Evolutionary conservation across 2,329 filamentous ascomycete species (phyloP).

Genomic region (Sporothrix curviconia): DNA sequence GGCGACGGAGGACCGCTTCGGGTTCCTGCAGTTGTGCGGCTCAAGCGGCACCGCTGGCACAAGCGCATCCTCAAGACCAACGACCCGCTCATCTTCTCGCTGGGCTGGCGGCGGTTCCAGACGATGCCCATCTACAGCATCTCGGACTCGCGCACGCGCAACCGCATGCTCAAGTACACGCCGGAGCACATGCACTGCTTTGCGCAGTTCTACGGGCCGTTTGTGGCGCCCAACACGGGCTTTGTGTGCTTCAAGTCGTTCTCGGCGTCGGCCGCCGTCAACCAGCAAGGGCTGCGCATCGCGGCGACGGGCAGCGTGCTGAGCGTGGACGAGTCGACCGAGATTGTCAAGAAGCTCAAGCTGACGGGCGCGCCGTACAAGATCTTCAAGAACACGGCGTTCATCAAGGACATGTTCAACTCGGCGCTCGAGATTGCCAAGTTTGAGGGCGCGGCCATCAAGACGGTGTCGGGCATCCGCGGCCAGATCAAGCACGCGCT

Average conservation of each 20-base stretch:
- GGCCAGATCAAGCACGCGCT: slow-evolving; percentile 97
- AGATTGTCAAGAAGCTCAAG: slow-evolving; percentile 99
- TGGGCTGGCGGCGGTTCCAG: slow-evolving; percentile 95
- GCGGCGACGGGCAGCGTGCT: slow-evolving; percentile 90
- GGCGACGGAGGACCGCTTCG: slow-evolving; percentile 90
- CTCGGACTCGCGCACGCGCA: slow-evolving; percentile 84
- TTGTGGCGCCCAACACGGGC: slow-evolving; percentile 91
- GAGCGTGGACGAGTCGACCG: slow-evolving; percentile 88
- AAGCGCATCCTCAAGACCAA: slow-evolving; percentile 99
- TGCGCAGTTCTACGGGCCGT: slow-evolving; percentile 87
- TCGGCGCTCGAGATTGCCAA: slow-evolving; percentile 91
- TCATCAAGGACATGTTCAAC: slow-evolving; percentile 98
- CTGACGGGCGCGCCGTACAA: slow-evolving; percentile 69
- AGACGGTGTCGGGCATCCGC: slow-evolving; percentile 89
- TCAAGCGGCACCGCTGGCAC: slow-evolving; percentile 97
- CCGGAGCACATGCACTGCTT: slow-evolving; percentile 99
- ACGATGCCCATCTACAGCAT: slow-evolving; percentile 89
- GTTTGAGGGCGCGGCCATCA: slow-evolving; percentile 92
- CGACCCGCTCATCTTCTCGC: slow-evolving; percentile 91
- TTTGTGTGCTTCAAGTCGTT: slow-evolving; percentile 93
- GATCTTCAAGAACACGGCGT: slow-evolving; percentile 98
- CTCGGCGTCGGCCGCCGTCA: slow-evolving; percentile 63
- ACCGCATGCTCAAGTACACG: slow-evolving; percentile 98
- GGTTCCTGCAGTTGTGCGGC: slow-evolving; percentile 89
- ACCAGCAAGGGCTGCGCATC: slow-evolving; percentile 68